Base-by-base conservation (phyloP, 805 yeast species). In the Cyberlindnera amylophila region DNA sequence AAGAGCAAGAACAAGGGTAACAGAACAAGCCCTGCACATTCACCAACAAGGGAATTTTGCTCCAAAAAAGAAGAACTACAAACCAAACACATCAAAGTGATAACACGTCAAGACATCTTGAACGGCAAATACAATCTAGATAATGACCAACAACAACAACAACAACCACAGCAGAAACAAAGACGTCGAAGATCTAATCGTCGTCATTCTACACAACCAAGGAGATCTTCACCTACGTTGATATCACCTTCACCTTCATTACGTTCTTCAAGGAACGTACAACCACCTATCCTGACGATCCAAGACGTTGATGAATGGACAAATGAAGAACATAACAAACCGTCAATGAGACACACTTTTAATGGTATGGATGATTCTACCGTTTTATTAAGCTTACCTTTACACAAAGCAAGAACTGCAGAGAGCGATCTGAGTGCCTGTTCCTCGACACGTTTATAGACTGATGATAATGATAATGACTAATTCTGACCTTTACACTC, bases 101-200 rank as follows among this genome's bases (percentile, higher is more conserved):
- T 58, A 8, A 58, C 61, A 1, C 51, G 62, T 38, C 51, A 52
- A 34, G 62, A 58, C 37, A 28, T 57, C 4, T 13, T 55, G 9
- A 49, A 52, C 36, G 53, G 52, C 23, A 50, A 34, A 3, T 51
- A 49, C 38, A 37, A 44, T 14, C 38, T 46, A 14, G 45, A 44
- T 29, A 34, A 13, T 9, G 32, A 8, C 29, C 50, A 18, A 21
- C 38, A 19, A 10, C 34, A 15, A 15, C 28, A n/a, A n/a, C n/a
- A n/a, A 16, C 33, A 16, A 7, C 4, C 11, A 16, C 23, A 14
- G 10, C 31, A 24, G 4, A 30, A 30, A 13, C 38, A 29, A 17
- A 19, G 14, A 4, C 32, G 39, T 14, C 27, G 28, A 10, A 14
- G 23, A 9, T 16, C 21, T 3, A 8, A 13, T 11, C 35, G 35